These are phyloP conservation scores for Syncephalis fuscata DNA, from an alignment of 371 early-diverging fungal species.

Conservation along the genomic window DNA sequence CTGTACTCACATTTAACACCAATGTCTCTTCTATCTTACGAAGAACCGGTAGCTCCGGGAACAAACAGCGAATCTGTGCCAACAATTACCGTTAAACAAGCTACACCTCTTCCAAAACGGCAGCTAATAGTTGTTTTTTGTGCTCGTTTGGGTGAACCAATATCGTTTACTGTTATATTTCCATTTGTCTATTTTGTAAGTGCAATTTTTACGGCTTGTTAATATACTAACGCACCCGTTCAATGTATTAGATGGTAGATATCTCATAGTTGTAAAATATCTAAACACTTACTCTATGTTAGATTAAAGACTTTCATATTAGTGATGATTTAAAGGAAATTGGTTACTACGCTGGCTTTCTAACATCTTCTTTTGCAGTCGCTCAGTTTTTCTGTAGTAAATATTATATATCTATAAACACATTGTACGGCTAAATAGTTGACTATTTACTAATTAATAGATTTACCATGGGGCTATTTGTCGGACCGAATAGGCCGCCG, in stretches of 20 bases:
- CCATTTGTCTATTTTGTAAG: conserved; percentile 43
- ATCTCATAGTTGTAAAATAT: background rate
- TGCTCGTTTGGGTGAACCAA: conserved; percentile 21
- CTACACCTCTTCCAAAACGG: conserved; percentile 26
- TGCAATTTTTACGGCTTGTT: conserved; percentile 5
- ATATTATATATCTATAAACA: background rate
- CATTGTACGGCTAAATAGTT: background rate
- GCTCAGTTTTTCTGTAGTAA: conserved; percentile 37
- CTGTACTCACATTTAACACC: no score
- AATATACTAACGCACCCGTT: background rate
- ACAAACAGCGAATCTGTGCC: no score
- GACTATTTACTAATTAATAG: background rate
- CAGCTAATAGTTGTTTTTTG: conserved; percentile 35
- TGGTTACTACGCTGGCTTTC: conserved; percentile 42
- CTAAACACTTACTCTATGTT: conserved; percentile 22
- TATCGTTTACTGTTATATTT: conserved; percentile 35
- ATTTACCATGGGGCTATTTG: conserved; percentile 29
- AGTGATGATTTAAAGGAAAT: conserved; percentile 27
- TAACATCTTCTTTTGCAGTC: conserved; percentile 40
- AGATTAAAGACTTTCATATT: conserved; percentile 23
- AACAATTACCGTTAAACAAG: no score
- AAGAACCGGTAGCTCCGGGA: no score
- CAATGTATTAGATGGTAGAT: conserved; percentile 1
- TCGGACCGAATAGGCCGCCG: conserved; percentile 55
- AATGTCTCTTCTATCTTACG: no score